These are phyloP conservation scores for Kuraishia piskuri DNA, from an alignment of 805 yeast species.

Conservation along the genomic window DNA sequence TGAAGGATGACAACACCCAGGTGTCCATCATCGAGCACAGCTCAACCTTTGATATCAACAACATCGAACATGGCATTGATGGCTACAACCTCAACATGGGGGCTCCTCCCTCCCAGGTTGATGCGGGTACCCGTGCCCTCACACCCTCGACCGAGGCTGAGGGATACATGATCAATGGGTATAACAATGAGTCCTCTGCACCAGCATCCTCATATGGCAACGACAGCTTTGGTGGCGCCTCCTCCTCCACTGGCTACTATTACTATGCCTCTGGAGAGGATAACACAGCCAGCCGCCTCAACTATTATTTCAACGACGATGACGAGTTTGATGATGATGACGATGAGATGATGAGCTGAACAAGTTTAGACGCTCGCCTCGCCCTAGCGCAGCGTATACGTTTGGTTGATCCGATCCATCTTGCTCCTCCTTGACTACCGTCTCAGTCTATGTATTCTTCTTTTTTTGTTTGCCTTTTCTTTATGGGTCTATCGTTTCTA, in stretches of 20 bases:
- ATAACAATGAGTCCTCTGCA: conserved; percentile 4
- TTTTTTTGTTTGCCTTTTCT: neutral
- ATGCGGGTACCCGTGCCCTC: conserved; percentile 4
- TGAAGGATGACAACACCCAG: conserved; percentile 33
- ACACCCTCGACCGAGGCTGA: conserved; percentile 25
- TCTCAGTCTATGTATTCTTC: too few relatives aligned
- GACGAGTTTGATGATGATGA: conserved; percentile 5
- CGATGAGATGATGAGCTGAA: neutral
- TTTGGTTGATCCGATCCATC: too few relatives aligned
- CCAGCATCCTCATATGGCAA: neutral
- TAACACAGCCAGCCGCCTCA: conserved; percentile 2
- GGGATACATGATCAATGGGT: conserved; percentile 24
- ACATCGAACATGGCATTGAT: conserved; percentile 24
- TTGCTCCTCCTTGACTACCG: too few relatives aligned
- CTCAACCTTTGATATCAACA: conserved; percentile 23
- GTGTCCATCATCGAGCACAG: conserved; percentile 41
- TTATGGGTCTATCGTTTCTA: neutral
- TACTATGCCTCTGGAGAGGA: conserved; percentile 3
- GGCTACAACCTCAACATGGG: conserved; percentile 18
- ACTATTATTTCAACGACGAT: conserved; percentile 4
- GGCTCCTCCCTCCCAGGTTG: neutral
- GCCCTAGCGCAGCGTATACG: too few relatives aligned
- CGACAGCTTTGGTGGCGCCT: neutral
- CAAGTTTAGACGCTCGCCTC: too few relatives aligned
- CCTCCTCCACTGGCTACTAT: neutral